Conservation (phyloP, 768 basidiomycete genomes). For the Phylloporus arenicola region DNA sequence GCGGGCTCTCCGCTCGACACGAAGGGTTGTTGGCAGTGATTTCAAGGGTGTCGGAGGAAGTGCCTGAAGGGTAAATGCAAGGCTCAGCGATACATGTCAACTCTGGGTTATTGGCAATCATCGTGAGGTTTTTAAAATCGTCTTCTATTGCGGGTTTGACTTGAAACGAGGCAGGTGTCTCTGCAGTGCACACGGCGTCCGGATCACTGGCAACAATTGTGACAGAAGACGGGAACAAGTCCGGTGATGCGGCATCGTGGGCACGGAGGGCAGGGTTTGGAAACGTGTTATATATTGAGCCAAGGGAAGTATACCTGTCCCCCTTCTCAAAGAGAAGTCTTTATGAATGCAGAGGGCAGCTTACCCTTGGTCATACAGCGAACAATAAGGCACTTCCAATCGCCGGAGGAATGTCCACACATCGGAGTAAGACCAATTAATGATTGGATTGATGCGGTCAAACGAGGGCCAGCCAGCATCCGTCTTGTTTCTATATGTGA, state of each 20-base stretch:
- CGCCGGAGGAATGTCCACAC: constrained; percentile 83
- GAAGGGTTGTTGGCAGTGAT: constrained; percentile 22
- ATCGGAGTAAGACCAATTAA: constrained; percentile 88
- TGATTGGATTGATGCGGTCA: constrained; percentile 90
- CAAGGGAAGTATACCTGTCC: constrained; percentile 90
- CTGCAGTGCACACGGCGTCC: constrained; percentile 13
- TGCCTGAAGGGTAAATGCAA: neutral
- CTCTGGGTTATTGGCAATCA: constrained; percentile 19
- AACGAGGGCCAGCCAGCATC: constrained; percentile 88
- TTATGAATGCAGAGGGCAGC: constrained; percentile 19
- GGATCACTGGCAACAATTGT: constrained; percentile 20
- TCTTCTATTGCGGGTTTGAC: neutral
- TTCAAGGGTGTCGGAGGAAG: constrained; percentile 7
- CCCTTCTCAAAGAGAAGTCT: neutral
- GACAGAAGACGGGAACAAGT: constrained; percentile 16
- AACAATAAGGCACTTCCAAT: constrained; percentile 79
- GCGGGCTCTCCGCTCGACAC: constrained; percentile 14
- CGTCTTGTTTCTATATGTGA: constrained; percentile 71
- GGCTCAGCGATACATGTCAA: constrained; percentile 16
- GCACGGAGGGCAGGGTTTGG: constrained; percentile 78
- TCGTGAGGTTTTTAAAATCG: constrained; percentile 4
- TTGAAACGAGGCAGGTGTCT: neutral
- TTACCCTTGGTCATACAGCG: constrained; percentile 86
- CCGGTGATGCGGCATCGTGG: constrained; percentile 6
- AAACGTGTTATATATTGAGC: constrained; percentile 91